Evolutionary conservation across 345 rosid genomes (phyloP), one percentile per base, ranked within the genome.

Genomic region (Hibiscus tridactylites): DNA sequence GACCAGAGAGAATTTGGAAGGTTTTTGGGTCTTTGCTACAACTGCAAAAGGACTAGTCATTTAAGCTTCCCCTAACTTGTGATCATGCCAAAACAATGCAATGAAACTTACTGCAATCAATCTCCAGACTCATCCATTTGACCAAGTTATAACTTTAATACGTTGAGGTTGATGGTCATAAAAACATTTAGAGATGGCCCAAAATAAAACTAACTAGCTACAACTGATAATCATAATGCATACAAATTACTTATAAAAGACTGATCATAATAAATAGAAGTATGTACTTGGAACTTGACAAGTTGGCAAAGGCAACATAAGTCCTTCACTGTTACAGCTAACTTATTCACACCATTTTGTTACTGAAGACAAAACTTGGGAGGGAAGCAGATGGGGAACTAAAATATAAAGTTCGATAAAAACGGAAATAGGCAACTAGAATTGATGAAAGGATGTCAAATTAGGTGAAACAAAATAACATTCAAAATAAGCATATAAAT

Each of bases 1-100:
- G 68, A 92, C 99, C 76, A 85, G 77, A 74, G 96, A 86, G 71
- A 79, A 83, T 64, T 83, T 86, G 73, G 90, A 82, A 60, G 79
- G 89, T 80, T 85, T 83, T 65, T 70, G 49, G 21, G 77, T 79
- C 86, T 84, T 88, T 31, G 71, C 61, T 68, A 67, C 73, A 76
- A 77, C 95, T 86, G 88, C 82, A 82, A 79, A 79, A 50, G 37
- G 68, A 82, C 13, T 59, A 56, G 53, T 24, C 2, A 58, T 47
- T 68, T 76, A 72, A 71, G 59, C 49, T 35, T 59, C 65, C 44
- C 19, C 52, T 12, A 52, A 47, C n/a, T 31, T 71, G 21, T 49
- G 13, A 64, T 28, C 9, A 57, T 9, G 37, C 47, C 52, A 46
- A 66, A 54, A 65, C 31, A 71, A 74, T 28, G 44, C 10, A 46